Percentiles rank a stretch among this genome's conserved stretches.
These are phyloP conservation scores for Pisolithus sp. DNA, from an alignment of 768 basidiomycete species.

Conservation along the genomic window DNA sequence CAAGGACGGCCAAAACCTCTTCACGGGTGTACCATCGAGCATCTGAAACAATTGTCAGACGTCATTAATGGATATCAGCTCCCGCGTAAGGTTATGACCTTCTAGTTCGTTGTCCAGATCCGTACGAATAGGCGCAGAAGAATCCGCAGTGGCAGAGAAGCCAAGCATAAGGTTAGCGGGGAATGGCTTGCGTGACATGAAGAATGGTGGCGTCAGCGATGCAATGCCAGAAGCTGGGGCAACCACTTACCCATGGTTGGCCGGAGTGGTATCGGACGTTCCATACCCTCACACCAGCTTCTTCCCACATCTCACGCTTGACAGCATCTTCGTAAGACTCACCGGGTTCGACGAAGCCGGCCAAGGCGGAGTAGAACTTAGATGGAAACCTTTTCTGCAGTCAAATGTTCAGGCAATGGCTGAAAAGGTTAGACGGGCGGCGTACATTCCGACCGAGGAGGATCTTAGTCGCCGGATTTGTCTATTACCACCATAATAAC, in stretches of 20 bases:
- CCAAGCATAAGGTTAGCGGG: slow-evolving; percentile 90
- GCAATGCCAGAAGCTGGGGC: not conserved
- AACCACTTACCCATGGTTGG: slow-evolving; percentile 70
- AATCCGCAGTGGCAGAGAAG: slow-evolving; percentile 75
- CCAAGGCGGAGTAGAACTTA: slow-evolving; percentile 81
- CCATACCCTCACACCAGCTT: slow-evolving; percentile 85
- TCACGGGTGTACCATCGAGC: slow-evolving; percentile 83
- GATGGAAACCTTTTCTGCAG: slow-evolving; percentile 57
- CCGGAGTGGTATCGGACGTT: slow-evolving; percentile 79
- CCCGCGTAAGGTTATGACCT: slow-evolving; percentile 39
- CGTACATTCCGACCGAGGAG: slow-evolving; percentile 82
- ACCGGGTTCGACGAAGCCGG: slow-evolving; percentile 92
- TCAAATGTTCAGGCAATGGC: not conserved
- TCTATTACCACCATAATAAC: slow-evolving; percentile 89
- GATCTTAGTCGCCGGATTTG: slow-evolving; percentile 71
- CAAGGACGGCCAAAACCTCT: slow-evolving; percentile 61
- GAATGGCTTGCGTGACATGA: slow-evolving; percentile 55
- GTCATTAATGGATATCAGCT: not conserved
- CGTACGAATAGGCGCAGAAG: slow-evolving; percentile 63
- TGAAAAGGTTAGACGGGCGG: slow-evolving; percentile 2
- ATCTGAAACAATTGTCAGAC: slow-evolving; percentile 39
- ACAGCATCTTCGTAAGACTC: slow-evolving; percentile 95
- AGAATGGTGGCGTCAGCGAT: slow-evolving; percentile 1
- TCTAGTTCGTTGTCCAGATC: slow-evolving; percentile 96
- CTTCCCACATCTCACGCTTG: slow-evolving; percentile 89